phyloP scores from a whole-genome alignment of 164 flowering plant species.

The Chimonanthus salicifolius region DNA sequence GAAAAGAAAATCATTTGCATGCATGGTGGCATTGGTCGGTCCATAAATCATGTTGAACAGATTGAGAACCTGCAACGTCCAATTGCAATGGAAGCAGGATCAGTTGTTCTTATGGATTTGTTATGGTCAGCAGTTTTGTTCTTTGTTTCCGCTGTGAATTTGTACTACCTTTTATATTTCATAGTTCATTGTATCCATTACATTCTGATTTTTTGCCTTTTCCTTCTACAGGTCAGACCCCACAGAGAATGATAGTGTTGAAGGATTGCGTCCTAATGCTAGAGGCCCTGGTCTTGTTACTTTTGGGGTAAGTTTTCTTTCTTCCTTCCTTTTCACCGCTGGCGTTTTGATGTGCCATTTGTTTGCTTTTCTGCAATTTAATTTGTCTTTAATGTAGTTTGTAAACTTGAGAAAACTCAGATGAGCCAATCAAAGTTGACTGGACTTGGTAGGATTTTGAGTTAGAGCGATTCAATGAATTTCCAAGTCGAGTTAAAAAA shows the following conservation, averaged over 20 bases:
- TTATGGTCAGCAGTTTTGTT: conserved; percentile 58
- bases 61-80: conserved; percentile 95
- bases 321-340: not conserved
- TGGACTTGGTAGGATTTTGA: too few relatives aligned
- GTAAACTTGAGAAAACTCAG: too few relatives aligned
- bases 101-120: conserved; percentile 97
- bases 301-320: conserved; percentile 73
- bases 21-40: conserved; percentile 99
- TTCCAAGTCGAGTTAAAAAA: not conserved
- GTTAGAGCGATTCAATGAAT: too few relatives aligned
- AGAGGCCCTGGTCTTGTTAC: conserved; percentile 99
- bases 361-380: not conserved
- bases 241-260: conserved; percentile 98
- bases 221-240: conserved; percentile 85
- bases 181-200: not conserved
- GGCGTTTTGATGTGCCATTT: not conserved
- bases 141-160: not conserved
- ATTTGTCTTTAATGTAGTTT: conserved; percentile 1
- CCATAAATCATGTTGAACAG: conserved; percentile 95
- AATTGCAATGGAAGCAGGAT: conserved; percentile 98
- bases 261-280: conserved; percentile 98
- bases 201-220: conserved; percentile 6
- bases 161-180: not conserved
- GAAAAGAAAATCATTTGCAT: conserved; percentile 99
- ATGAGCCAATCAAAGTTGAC: too few relatives aligned